A percentile compares a stretch with the other conserved stretches of the same genome.
Conservation (phyloP, 176 grass and related monocot genomes). For the Hordeum vulgare region DNA sequence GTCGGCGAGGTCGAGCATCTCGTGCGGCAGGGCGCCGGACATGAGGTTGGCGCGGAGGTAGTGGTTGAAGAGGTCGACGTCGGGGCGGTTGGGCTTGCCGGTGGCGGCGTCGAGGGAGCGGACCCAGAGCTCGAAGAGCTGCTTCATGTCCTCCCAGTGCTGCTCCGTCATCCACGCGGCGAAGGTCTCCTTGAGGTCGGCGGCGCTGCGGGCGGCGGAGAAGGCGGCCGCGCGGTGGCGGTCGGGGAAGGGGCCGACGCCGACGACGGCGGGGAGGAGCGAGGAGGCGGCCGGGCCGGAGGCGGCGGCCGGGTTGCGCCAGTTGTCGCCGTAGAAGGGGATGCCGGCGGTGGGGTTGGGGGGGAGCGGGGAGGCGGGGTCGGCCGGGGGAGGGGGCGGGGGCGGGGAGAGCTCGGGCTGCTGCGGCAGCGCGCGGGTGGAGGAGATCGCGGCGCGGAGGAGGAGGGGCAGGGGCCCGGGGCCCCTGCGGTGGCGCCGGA, state of each 20-base stretch:
- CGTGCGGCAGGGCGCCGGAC: conserved; percentile 35
- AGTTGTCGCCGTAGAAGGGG: conserved; percentile 85
- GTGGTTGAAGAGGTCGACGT: conserved; percentile 91
- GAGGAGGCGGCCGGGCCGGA: conserved; percentile 17
- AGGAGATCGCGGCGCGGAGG: conserved; percentile 60
- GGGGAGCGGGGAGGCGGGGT: conserved; percentile 47
- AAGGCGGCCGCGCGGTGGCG: conserved; percentile 26
- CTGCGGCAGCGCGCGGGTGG: conserved; percentile 58
- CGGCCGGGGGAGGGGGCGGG: neutral
- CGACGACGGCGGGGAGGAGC: conserved; percentile 40
- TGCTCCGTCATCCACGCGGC: conserved; percentile 66
- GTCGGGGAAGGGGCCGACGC: neutral
- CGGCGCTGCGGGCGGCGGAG: conserved; percentile 25
- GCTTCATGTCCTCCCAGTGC: conserved; percentile 60
- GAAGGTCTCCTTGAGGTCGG: conserved; percentile 61
- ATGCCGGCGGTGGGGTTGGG: conserved; percentile 79
- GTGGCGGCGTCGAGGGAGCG: conserved; percentile 54
- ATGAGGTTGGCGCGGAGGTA: conserved; percentile 76
- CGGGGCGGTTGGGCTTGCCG: conserved; percentile 86
- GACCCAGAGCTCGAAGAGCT: conserved; percentile 79
- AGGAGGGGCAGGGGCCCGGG: neutral
- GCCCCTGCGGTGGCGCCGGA: conserved; percentile 36
- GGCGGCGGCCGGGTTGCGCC: conserved; percentile 52
- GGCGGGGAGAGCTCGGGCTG: conserved; percentile 51
- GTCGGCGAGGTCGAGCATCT: conserved; percentile 70